Conservation (phyloP, 2,329 filamentous ascomycete species). For the Bertia moriformis region DNA sequence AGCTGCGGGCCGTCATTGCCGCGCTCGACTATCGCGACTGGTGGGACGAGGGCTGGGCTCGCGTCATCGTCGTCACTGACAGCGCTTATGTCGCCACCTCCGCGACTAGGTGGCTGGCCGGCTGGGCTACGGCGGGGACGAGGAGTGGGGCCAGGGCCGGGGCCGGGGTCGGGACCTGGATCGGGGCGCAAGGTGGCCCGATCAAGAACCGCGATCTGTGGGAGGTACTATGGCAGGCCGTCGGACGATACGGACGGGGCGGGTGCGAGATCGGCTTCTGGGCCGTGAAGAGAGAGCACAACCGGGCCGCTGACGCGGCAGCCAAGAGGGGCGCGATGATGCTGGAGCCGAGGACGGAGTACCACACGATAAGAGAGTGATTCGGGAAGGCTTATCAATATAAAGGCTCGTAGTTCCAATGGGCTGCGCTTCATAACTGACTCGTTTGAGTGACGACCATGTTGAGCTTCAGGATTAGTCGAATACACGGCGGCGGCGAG, state of each 20-base stretch:
- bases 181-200: slow-evolving; percentile 6
- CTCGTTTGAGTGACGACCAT: too few relatives aligned
- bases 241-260: too few relatives aligned
- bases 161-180: too few relatives aligned
- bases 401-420: too few relatives aligned
- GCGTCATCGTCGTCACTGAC: slow-evolving; percentile 36
- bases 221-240: slow-evolving; percentile 26
- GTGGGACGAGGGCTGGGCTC: slow-evolving; percentile 21
- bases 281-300: not conserved
- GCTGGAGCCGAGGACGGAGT: too few relatives aligned
- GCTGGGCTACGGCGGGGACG: slow-evolving; percentile 33
- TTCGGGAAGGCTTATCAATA: too few relatives aligned
- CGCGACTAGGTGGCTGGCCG: slow-evolving; percentile 22
- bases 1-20: slow-evolving; percentile 36
- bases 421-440: too few relatives aligned
- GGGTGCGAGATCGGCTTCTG: slow-evolving; percentile 10
- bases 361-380: too few relatives aligned
- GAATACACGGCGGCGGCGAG: too few relatives aligned
- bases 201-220: slow-evolving; percentile 38
- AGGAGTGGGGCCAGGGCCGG: slow-evolving; percentile 11
- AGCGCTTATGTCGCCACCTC: slow-evolving; percentile 32
- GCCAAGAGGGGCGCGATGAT: too few relatives aligned
- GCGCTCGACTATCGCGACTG: slow-evolving; percentile 28
- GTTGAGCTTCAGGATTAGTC: too few relatives aligned
- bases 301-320: not conserved